These are phyloP conservation scores for Mychonastes homosphaera DNA, from an alignment of 139 green algal species.

Conservation along the genomic window DNA sequence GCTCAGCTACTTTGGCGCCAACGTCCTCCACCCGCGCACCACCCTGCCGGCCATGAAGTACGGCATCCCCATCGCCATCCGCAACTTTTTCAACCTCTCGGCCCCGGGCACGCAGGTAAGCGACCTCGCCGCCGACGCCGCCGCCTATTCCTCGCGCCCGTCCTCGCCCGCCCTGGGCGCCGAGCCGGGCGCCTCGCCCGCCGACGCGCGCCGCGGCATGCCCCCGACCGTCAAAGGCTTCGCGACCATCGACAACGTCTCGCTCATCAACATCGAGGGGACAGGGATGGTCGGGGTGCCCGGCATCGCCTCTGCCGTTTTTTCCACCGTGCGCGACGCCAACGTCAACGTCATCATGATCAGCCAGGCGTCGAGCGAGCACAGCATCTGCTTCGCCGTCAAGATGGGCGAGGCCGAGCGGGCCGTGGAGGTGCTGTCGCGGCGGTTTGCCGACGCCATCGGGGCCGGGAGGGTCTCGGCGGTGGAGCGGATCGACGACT, in stretches of 20 bases:
- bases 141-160: neutral
- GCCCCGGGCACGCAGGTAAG: slow-evolving; percentile 39
- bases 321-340: slow-evolving; percentile 73
- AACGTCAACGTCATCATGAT: slow-evolving; percentile 98
- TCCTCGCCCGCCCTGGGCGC: slow-evolving; percentile 14
- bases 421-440: slow-evolving; percentile 28
- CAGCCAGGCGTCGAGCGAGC: slow-evolving; percentile 85
- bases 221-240: slow-evolving; percentile 93
- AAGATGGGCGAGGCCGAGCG: slow-evolving; percentile 29
- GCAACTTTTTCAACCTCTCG: slow-evolving; percentile 92
- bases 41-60: slow-evolving; percentile 92
- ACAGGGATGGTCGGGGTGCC: slow-evolving; percentile 96
- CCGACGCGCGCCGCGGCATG: no score
- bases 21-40: slow-evolving; percentile 94
- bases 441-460: slow-evolving; percentile 22
- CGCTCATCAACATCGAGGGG: slow-evolving; percentile 90
- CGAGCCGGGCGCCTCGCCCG: slow-evolving; percentile 21
- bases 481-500: slow-evolving; percentile 61
- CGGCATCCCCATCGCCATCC: slow-evolving; percentile 85
- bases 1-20: slow-evolving; percentile 96
- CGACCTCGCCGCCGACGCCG: neutral
- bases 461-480: slow-evolving; percentile 46
- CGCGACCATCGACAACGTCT: slow-evolving; percentile 90
- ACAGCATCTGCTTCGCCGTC: slow-evolving; percentile 96
- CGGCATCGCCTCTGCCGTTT: slow-evolving; percentile 82